Conservation (phyloP, 306 rosid genomes). For the Trichosanthes truncata region DNA sequence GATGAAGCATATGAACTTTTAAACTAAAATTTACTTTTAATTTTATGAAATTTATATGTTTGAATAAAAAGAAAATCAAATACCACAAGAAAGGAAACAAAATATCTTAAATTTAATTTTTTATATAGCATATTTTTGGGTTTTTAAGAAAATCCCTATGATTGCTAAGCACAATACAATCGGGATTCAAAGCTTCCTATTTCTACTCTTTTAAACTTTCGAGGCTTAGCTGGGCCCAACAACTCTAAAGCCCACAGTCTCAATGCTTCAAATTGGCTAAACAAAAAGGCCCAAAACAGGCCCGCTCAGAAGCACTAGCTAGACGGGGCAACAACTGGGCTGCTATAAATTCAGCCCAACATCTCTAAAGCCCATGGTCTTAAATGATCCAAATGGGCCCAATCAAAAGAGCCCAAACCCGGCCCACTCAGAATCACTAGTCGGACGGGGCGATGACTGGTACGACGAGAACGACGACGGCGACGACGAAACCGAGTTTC, state of each 20-base stretch:
- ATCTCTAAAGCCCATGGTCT: not conserved
- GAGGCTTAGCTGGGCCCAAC: not conserved
- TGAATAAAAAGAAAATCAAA: not conserved
- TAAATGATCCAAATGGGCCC: not conserved
- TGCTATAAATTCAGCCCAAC: not conserved
- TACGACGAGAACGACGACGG: conserved; percentile 32
- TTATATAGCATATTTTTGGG: not conserved
- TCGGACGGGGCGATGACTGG: conserved; percentile 52
- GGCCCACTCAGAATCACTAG: conserved; percentile 65
- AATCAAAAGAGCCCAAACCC: conserved; percentile 67
- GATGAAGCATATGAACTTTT: too few species aligned
- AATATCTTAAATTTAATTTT: not conserved
- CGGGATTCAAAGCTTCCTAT: not conserved
- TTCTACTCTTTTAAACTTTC: not conserved
- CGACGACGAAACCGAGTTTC: conserved; percentile 27
- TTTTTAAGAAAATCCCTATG: not conserved
- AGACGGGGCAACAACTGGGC: conserved; percentile 42
- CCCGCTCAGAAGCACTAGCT: conserved; percentile 53
- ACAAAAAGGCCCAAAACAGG: conserved; percentile 61
- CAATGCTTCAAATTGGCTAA: not conserved
- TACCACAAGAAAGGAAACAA: not conserved
- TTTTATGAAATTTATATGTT: not conserved
- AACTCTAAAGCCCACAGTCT: not conserved
- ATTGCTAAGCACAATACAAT: not conserved
- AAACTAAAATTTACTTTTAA: too few species aligned